Conservation (phyloP, 306 rosid species). For the Inga leiocalycina region DNA sequence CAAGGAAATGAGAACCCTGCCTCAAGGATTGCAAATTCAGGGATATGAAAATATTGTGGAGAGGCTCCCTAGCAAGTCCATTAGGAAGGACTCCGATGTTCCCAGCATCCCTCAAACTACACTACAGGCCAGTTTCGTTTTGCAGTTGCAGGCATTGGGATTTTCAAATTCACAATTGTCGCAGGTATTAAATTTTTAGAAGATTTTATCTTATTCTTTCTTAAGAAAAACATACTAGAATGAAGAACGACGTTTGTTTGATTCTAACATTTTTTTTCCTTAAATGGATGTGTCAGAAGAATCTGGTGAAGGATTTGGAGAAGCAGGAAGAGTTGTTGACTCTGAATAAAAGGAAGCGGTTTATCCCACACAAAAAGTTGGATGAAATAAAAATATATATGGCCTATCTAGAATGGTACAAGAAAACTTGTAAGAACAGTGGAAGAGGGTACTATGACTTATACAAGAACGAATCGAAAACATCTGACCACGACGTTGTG, state of each 20-base stretch:
- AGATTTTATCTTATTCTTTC: not conserved
- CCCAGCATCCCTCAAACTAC: constrained; percentile 3
- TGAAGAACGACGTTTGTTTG: not conserved
- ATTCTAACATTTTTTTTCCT: not conserved
- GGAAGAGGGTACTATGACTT: constrained; percentile 61
- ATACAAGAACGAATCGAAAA: constrained; percentile 33
- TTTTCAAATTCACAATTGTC: constrained; percentile 4
- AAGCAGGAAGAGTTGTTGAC: not conserved
- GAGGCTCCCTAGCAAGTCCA: constrained; percentile 26
- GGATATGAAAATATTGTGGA: constrained; percentile 47
- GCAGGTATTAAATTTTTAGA: constrained; percentile 37
- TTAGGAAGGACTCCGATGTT: constrained; percentile 18
- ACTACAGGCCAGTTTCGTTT: constrained; percentile 36
- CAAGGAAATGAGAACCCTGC: not conserved
- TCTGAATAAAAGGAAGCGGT: not conserved
- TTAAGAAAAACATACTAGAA: not conserved
- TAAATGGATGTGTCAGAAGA: constrained; percentile 16
- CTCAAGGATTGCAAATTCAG: not conserved
- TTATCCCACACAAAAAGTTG: constrained; percentile 39
- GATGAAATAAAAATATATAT: constrained; percentile 42
- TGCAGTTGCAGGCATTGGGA: constrained; percentile 50
- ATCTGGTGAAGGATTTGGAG: constrained; percentile 18
- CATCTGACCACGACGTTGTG: constrained; percentile 26
- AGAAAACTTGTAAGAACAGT: constrained; percentile 25
- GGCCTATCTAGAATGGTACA: constrained; percentile 75